These are phyloP conservation scores for Apium graveolens DNA, from an alignment of 129 eudicot genomes.

Conservation along the genomic window DNA sequence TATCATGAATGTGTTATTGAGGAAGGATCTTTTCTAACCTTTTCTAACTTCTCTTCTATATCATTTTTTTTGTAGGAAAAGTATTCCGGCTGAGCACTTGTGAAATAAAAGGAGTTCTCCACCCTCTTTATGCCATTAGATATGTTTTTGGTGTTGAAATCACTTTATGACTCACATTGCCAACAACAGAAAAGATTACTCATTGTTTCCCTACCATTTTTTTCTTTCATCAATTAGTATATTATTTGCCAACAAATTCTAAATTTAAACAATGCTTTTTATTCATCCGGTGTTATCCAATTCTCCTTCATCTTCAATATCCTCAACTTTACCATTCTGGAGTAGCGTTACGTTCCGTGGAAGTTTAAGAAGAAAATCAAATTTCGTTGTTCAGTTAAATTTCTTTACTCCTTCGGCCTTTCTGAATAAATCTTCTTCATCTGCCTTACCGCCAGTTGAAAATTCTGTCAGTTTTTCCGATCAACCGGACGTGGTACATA, in stretches of 20 bases:
- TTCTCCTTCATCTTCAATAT: not conserved
- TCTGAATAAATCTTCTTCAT: not conserved
- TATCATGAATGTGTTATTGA: too few relatives aligned
- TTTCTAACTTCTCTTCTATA: not conserved
- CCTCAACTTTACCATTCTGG: not conserved
- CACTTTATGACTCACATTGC: not conserved
- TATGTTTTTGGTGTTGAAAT: not conserved
- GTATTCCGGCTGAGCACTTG: not conserved
- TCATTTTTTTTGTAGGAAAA: slow-evolving; percentile 5
- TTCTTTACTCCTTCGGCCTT: not conserved
- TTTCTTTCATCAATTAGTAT: not conserved
- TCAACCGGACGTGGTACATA: slow-evolving; percentile 26
- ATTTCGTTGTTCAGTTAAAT: not conserved
- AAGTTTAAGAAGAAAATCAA: not conserved
- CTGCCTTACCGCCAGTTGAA: slow-evolving; percentile 10
- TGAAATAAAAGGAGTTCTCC: not conserved
- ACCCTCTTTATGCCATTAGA: not conserved
- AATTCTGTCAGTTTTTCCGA: slow-evolving; percentile 1
- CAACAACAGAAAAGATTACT: not conserved
- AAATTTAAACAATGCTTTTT: not conserved
- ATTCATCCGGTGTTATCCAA: not conserved
- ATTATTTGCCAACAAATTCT: not conserved
- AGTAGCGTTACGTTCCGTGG: not conserved
- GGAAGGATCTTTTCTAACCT: not conserved
- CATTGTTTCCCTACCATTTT: not conserved